Evolutionary conservation across 371 early-diverging fungal species (phyloP), one percentile per base, ranked within the genome.

Genomic region (Apophysomyces variabilis): DNA sequence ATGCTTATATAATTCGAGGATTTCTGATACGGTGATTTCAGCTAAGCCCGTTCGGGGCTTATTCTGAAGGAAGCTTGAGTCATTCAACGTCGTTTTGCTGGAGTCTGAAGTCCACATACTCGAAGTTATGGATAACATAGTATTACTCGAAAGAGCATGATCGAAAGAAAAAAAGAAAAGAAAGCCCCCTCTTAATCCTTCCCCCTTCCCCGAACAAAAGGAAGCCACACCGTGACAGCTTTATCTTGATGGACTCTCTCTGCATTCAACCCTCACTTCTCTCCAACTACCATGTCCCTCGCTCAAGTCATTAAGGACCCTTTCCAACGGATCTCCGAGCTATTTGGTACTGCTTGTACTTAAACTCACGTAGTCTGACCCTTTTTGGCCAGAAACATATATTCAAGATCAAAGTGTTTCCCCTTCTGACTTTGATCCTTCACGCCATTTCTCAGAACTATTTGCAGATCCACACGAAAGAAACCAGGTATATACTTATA

Each of bases 11-110:
- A 62, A 60, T 38, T 85, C 79, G 16, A 85, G 62, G 43, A 85
- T 81, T 32, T 83, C 83, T n/a, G 68, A 72, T 8, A 85, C 77
- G 16, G 78, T 70, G 13, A 83, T 64, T 57, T 83, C 83, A 13
- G 71, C 69, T 21, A 80, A 64, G 35, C 58, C 68, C 58, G 36
- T 66, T 47, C 57, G 64, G 39, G 43, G 37, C 7, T 66, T 62
- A 36, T 66, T 50, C 54, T 50, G 60, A 38, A 59, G n/a, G 60
- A 12, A 14, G 60, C 11, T 38, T 13, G 38, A 12, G 43, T 59
- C 43, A 38, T 59, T 38, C 16, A 59, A 37, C 7, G 60, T 59
- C 43, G 60, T 38, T 38, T 59, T 38, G 58, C 58, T 58, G 41
- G 43, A 59, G 16, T 38, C 18, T 16, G 60, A 43, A 38, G 60